These are phyloP conservation scores for Verticillium nonalfalfae DNA, from an alignment of 2,329 filamentous ascomycete species.

Conservation along the genomic window DNA sequence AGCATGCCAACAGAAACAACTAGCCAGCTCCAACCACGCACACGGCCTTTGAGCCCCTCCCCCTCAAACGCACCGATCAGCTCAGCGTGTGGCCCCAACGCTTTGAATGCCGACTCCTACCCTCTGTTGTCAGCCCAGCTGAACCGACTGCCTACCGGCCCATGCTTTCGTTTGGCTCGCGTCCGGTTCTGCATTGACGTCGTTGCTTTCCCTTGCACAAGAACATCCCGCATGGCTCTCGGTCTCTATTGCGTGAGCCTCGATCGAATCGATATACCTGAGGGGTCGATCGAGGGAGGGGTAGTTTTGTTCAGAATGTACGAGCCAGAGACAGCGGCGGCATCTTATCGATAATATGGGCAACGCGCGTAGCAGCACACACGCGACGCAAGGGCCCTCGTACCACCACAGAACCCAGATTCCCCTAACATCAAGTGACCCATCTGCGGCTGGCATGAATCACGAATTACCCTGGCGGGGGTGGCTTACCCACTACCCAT, in stretches of 20 bases:
- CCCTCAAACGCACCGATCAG: background rate
- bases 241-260: background rate
- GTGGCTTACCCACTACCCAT: background rate
- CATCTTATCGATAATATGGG: slow-evolving; percentile 8
- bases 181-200: slow-evolving; percentile 8
- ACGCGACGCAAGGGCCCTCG: background rate
- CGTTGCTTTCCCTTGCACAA: background rate
- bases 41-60: background rate
- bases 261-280: background rate
- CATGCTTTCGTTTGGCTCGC: background rate
- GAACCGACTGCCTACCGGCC: background rate
- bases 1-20: background rate
- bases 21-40: background rate
- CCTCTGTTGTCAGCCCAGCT: background rate
- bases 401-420: background rate
- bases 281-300: background rate
- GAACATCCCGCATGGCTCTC: background rate
- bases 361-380: background rate
- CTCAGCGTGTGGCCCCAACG: background rate
- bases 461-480: background rate
- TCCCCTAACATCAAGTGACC: background rate
- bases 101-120: background rate
- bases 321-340: slow-evolving; percentile 1
- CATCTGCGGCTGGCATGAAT: background rate
- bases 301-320: background rate